Conservation (phyloP, 257 asterid genomes). For the Ocimum tenuiflorum region DNA sequence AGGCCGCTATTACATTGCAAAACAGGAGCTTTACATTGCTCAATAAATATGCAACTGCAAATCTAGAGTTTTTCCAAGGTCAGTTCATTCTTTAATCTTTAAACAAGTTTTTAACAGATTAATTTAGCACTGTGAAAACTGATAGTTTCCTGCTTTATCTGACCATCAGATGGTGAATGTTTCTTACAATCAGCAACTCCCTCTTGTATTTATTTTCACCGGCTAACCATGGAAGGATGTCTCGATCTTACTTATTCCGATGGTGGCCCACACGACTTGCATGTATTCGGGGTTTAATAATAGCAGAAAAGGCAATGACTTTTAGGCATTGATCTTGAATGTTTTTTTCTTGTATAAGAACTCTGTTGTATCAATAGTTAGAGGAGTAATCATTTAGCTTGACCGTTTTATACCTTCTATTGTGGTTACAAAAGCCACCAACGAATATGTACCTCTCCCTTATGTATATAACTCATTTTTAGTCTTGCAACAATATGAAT, state of each 20-base stretch:
- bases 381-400: background rate
- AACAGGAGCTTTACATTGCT: conserved; percentile 75
- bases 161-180: background rate
- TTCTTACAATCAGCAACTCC: background rate
- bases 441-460: too few species aligned
- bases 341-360: background rate
- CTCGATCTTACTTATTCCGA: background rate
- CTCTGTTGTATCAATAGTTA: conserved; percentile 16
- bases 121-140: background rate
- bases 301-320: background rate
- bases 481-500: background rate
- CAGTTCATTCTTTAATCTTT: conserved; percentile 12
- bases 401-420: background rate
- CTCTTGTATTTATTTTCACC: background rate
- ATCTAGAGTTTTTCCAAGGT: background rate
- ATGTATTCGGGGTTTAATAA: background rate
- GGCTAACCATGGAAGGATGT: background rate
- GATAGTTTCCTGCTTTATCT: background rate
- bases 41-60: conserved; percentile 11
- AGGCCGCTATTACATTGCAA: conserved; percentile 65
- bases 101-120: background rate
- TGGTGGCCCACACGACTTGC: background rate
- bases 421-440: too few species aligned
- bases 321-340: background rate
- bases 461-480: background rate